Percentiles rank a stretch among this genome's conserved stretches.
Conservation (phyloP, 2,329 filamentous ascomycete species). For the Alternaria tenuissima region DNA sequence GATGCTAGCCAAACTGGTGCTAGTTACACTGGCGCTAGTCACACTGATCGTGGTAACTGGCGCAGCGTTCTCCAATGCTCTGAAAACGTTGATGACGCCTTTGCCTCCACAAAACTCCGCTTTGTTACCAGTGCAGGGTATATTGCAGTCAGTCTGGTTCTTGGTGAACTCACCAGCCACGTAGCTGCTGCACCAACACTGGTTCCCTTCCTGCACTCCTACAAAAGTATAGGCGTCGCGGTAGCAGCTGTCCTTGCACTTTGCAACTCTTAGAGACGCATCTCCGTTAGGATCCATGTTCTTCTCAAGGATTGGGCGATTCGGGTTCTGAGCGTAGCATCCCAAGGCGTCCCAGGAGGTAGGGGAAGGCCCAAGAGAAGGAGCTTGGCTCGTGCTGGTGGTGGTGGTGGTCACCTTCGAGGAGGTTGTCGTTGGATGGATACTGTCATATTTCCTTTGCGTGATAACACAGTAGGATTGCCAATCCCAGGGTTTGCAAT, state of each 20-base stretch:
- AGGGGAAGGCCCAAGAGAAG: constrained; percentile 20
- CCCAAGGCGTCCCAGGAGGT: constrained; percentile 20
- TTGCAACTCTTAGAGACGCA: not conserved
- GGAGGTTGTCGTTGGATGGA: not conserved
- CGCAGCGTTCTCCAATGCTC: constrained; percentile 11
- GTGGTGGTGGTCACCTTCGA: not conserved
- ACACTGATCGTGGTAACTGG: not conserved
- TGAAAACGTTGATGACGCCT: constrained; percentile 21
- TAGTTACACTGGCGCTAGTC: not conserved
- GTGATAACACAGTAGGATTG: constrained; percentile 4
- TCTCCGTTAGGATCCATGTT: constrained; percentile 18
- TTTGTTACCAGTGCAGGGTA: constrained; percentile 23
- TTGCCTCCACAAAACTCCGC: constrained; percentile 23
- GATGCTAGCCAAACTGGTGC: not conserved
- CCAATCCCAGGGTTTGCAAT: not conserved
- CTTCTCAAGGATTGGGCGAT: constrained; percentile 20
- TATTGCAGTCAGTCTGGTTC: constrained; percentile 24
- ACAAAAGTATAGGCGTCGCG: constrained; percentile 6
- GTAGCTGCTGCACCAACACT: constrained; percentile 28
- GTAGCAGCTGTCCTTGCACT: constrained; percentile 18
- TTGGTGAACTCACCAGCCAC: constrained; percentile 23
- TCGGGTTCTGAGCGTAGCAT: constrained; percentile 20
- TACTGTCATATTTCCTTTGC: not conserved
- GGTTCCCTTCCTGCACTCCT: constrained; percentile 24
- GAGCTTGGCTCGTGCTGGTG: constrained; percentile 11